A percentile compares a stretch with the other conserved stretches of the same genome.
These are phyloP conservation scores for Phlyctochytrium planicorne DNA, from an alignment of 192 early-diverging fungal species.

Conservation along the genomic window DNA sequence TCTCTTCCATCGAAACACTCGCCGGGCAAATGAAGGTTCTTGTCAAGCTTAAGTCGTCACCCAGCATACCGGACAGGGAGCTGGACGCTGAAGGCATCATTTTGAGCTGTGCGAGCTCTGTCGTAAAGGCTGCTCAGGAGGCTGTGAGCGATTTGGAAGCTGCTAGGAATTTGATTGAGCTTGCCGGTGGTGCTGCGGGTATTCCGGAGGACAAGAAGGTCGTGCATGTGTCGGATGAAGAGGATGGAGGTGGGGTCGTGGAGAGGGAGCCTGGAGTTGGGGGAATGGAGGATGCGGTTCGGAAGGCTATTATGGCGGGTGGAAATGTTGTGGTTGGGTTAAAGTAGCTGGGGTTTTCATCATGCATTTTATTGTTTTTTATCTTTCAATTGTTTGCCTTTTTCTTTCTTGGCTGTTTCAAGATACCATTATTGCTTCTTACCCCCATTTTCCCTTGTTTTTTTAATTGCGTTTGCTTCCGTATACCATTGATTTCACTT, in stretches of 20 bases:
- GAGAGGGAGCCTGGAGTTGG: constrained; percentile 3
- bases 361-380: too few relatives aligned
- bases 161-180: constrained; percentile 18
- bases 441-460: too few relatives aligned
- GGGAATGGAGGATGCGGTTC: background rate
- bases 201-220: background rate
- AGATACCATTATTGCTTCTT: too few relatives aligned
- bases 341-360: too few relatives aligned
- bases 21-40: constrained; percentile 21
- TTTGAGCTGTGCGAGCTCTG: constrained; percentile 22
- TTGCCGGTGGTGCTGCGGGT: constrained; percentile 12
- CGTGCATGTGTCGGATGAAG: too few relatives aligned
- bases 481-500: too few relatives aligned
- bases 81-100: constrained; percentile 27
- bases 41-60: background rate
- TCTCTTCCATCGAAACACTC: constrained; percentile 18
- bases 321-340: too few relatives aligned
- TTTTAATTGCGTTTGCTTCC: too few relatives aligned
- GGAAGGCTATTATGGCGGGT: background rate
- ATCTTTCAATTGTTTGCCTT: too few relatives aligned
- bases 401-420: too few relatives aligned
- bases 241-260: background rate
- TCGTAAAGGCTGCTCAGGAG: constrained; percentile 23
- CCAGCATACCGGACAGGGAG: constrained; percentile 1
- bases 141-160: constrained; percentile 30